A percentile compares a stretch with the other conserved stretches of the same genome.
These are phyloP conservation scores for Parasitella parasitica DNA, from an alignment of 371 early-diverging fungal genomes.

Conservation along the genomic window DNA sequence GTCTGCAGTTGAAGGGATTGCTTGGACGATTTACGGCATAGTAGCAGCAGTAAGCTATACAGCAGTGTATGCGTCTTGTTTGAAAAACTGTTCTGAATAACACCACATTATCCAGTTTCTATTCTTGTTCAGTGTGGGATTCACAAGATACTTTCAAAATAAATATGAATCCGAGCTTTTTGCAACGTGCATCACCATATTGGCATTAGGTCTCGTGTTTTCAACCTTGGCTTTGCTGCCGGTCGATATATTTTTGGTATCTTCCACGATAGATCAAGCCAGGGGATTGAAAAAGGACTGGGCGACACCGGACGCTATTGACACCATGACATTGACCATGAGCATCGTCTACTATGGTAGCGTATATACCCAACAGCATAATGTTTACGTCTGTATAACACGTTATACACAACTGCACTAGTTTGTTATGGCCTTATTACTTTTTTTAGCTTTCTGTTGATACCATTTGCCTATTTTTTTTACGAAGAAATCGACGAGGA, in stretches of 20 bases:
- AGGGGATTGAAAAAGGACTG: slow-evolving; percentile 64
- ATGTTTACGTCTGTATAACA: too few species aligned
- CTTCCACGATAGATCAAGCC: slow-evolving; percentile 54
- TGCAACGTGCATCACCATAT: slow-evolving; percentile 53
- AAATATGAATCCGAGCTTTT: slow-evolving; percentile 57
- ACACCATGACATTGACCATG: slow-evolving; percentile 43
- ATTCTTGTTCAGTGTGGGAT: slow-evolving; percentile 48
- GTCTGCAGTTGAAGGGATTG: slow-evolving; percentile 32
- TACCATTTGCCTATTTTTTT: slow-evolving; percentile 69
- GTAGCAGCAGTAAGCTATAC: slow-evolving; percentile 30
- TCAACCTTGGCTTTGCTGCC: slow-evolving; percentile 60
- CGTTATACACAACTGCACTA: slow-evolving; percentile 15
- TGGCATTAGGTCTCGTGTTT: slow-evolving; percentile 55
- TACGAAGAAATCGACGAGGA: slow-evolving; percentile 63
- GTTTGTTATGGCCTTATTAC: slow-evolving; percentile 54
- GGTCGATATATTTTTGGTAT: slow-evolving; percentile 69
- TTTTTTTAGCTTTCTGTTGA: slow-evolving; percentile 51
- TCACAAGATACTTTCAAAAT: slow-evolving; percentile 60
- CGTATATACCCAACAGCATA: too few species aligned
- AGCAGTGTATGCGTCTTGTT: too few species aligned
- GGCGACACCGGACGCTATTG: slow-evolving; percentile 60
- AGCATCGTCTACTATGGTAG: slow-evolving; percentile 59
- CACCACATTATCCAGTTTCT: slow-evolving; percentile 29
- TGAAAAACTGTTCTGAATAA: too few species aligned
- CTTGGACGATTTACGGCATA: slow-evolving; percentile 36